Percentiles rank a stretch among this genome's conserved stretches.
These are phyloP conservation scores for Vaccinium vitisidaea DNA, from an alignment of 148 eudicot species.

Conservation along the genomic window DNA sequence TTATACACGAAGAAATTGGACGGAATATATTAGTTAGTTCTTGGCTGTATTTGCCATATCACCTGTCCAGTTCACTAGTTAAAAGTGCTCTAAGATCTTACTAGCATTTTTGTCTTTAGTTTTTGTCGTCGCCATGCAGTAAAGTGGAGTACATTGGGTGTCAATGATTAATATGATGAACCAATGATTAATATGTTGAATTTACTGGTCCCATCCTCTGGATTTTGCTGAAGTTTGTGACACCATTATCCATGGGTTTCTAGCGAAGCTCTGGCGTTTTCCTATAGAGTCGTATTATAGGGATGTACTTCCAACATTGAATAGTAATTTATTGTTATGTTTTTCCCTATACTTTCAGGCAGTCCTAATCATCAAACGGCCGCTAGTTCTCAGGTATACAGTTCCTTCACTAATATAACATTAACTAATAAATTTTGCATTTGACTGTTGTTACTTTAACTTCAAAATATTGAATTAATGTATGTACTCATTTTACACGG, in stretches of 20 bases:
- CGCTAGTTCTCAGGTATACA: slow-evolving; percentile 44
- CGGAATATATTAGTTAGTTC: too few relatives aligned
- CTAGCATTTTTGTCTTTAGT: not conserved
- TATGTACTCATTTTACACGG: not conserved
- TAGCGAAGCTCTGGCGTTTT: not conserved
- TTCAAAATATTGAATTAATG: not conserved
- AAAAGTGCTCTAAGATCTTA: not conserved
- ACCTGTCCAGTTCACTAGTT: not conserved
- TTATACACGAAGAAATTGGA: not conserved
- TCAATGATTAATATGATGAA: not conserved
- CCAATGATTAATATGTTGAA: not conserved
- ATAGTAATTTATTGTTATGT: not conserved
- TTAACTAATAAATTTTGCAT: not conserved
- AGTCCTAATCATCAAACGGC: slow-evolving; percentile 33
- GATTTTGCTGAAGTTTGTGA: slow-evolving; percentile 6
- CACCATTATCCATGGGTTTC: not conserved
- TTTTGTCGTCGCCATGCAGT: not conserved
- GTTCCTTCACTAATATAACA: not conserved
- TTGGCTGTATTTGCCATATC: not conserved
- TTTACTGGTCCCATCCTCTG: not conserved
- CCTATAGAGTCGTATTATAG: not conserved
- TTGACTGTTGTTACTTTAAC: not conserved
- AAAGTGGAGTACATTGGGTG: not conserved
- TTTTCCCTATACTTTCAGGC: slow-evolving; percentile 30
- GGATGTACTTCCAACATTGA: not conserved